Percentiles rank a stretch among this genome's conserved stretches.
Conservation (phyloP, 495 filamentous ascomycete species). For the Xylaria nigripes region DNA sequence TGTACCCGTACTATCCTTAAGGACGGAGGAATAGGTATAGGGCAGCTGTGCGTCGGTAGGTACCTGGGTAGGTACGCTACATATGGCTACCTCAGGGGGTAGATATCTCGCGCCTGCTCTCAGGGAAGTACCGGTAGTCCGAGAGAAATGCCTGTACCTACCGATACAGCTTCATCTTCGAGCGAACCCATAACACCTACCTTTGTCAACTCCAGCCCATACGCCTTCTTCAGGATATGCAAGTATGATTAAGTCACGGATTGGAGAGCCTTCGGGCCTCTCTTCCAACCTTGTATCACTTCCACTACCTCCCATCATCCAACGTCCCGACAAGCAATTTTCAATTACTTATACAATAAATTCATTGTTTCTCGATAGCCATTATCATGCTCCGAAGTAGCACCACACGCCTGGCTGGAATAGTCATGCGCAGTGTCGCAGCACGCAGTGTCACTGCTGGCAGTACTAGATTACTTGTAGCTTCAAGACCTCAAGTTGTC, state of each 20-base stretch:
- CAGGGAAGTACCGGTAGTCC: no score
- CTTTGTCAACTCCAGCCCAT: not conserved
- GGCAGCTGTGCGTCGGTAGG: no score
- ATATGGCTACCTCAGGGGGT: no score
- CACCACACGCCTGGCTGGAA: constrained; percentile 20
- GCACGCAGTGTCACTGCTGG: constrained; percentile 6
- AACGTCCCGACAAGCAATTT: not conserved
- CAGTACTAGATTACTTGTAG: not conserved
- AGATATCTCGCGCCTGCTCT: no score
- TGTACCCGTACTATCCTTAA: no score
- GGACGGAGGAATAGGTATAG: no score
- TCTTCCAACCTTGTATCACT: not conserved
- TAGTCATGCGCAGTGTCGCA: constrained; percentile 12
- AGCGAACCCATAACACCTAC: not conserved
- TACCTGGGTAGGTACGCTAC: no score
- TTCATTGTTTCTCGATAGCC: not conserved
- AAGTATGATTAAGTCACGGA: not conserved
- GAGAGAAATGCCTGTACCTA: no score
- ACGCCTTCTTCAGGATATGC: not conserved
- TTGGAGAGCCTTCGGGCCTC: not conserved
- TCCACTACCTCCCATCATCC: not conserved
- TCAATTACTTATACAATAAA: not conserved
- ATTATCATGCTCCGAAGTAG: constrained; percentile 24
- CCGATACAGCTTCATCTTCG: not conserved
- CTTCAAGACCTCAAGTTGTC: constrained; percentile 9